Evolutionary conservation across 108 stramenopile genomes (phyloP).

Genomic region (Conticribra guillardii): DNA sequence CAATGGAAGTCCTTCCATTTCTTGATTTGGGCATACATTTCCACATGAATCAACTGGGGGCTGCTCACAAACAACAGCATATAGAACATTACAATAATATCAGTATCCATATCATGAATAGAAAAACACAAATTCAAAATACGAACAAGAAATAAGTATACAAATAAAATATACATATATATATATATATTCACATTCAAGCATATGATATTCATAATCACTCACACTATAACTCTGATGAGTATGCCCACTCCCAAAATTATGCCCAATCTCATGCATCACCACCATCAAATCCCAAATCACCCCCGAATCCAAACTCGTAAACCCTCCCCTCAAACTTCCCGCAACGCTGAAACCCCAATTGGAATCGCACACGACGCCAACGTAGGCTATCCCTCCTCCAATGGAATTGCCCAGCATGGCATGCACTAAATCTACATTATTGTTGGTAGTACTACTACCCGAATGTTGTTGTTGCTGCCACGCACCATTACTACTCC

Average conservation of each 20-base stretch:
- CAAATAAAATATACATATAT: no score
- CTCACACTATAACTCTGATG: no score
- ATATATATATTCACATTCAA: no score
- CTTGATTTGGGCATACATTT: background rate
- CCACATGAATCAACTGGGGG: constrained; percentile 19
- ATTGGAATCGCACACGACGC: background rate
- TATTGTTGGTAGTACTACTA: no score
- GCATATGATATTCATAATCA: no score
- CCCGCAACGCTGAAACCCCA: background rate
- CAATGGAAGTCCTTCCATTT: constrained; percentile 4
- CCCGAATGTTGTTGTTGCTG: no score
- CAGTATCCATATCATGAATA: no score
- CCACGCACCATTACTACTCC: no score
- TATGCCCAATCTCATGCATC: background rate
- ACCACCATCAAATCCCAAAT: background rate
- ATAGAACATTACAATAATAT: no score
- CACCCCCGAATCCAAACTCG: background rate
- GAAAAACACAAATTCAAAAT: no score
- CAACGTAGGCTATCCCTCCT: constrained; percentile 1
- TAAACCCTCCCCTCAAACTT: background rate
- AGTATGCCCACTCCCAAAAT: background rate
- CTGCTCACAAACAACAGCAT: background rate
- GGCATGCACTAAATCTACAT: constrained; percentile 17
- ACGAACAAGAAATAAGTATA: no score
- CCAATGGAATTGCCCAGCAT: constrained; percentile 9